Percentiles rank a stretch among this genome's conserved stretches.
These are phyloP conservation scores for Microbotryum lychnidis-dioicae DNA, from an alignment of 1,284 basidiomycete species.

Conservation along the genomic window DNA sequence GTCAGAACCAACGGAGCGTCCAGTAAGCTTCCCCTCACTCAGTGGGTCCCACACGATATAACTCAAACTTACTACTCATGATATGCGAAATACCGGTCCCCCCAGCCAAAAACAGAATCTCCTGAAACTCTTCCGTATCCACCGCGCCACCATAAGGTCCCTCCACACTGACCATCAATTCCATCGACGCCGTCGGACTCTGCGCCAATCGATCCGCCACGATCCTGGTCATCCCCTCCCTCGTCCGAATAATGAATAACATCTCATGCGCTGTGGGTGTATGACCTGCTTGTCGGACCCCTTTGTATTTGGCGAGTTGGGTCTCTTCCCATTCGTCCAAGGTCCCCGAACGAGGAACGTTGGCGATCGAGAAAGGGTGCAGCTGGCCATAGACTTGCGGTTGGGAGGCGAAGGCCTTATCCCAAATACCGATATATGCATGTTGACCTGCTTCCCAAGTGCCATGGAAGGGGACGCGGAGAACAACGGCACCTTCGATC, in stretches of 20 bases:
- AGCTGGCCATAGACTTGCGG: slow-evolving; percentile 23
- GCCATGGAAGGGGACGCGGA: slow-evolving; percentile 25
- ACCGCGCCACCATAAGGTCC: slow-evolving; percentile 9
- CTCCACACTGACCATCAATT: slow-evolving; percentile 18
- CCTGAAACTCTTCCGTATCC: slow-evolving; percentile 21
- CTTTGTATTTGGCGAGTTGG: neutral
- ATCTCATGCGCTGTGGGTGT: slow-evolving; percentile 14
- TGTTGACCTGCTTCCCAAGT: slow-evolving; percentile 15
- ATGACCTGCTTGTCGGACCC: neutral
- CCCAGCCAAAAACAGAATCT: slow-evolving; percentile 21
- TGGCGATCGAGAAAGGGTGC: slow-evolving; percentile 29
- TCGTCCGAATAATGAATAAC: slow-evolving; percentile 23
- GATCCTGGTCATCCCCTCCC: slow-evolving; percentile 22
- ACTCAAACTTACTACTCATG: slow-evolving; percentile 13
- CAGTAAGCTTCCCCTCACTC: neutral
- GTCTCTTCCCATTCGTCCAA: neutral
- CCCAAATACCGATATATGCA: slow-evolving; percentile 18
- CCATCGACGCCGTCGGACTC: slow-evolving; percentile 5
- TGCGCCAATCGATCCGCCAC: slow-evolving; percentile 11
- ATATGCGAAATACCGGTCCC: slow-evolving; percentile 23
- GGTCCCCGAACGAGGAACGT: slow-evolving; percentile 16
- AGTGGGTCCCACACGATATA: neutral
- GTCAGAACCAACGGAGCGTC: neutral
- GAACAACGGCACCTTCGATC: slow-evolving; percentile 24
- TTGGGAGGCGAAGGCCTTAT: slow-evolving; percentile 10